phyloP scores from a whole-genome alignment of 805 yeast species.

The Naumovozyma dairenensis region DNA sequence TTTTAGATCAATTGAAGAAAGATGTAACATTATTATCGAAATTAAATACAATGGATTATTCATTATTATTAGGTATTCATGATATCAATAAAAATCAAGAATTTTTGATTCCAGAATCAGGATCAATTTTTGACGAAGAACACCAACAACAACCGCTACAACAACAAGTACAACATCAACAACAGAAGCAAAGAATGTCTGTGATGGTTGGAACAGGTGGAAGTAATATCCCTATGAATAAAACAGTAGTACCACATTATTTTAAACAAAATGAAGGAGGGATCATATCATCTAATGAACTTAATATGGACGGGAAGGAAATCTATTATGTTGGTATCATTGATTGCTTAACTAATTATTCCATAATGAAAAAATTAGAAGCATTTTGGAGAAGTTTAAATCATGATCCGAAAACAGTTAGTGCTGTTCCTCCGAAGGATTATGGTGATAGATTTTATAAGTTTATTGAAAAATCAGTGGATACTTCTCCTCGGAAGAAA shows the following conservation, averaged over 20 bases:
- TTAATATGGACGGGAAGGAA: constrained; percentile 44
- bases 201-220: constrained; percentile 1
- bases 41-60: constrained; percentile 91
- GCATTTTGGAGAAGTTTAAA: constrained; percentile 74
- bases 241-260: constrained; percentile 23
- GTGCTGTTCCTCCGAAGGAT: constrained; percentile 84
- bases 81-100: constrained; percentile 39
- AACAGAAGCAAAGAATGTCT: not conserved
- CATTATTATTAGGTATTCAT: constrained; percentile 79
- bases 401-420: constrained; percentile 59
- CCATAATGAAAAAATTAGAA: constrained; percentile 64
- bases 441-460: constrained; percentile 79
- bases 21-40: constrained; percentile 68
- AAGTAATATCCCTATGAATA: not conserved
- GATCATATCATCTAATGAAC: constrained; percentile 52
- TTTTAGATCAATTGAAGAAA: constrained; percentile 58
- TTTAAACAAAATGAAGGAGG: constrained; percentile 84
- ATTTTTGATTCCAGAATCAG: not conserved
- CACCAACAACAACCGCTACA: not conserved
- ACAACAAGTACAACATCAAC: not conserved
- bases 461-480: constrained; percentile 45
- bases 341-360: constrained; percentile 81
- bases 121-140: not conserved
- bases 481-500: constrained; percentile 15
- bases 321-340: constrained; percentile 88